Conservation (phyloP, 2,329 filamentous ascomycete genomes). For the Cercospora sp. region DNA sequence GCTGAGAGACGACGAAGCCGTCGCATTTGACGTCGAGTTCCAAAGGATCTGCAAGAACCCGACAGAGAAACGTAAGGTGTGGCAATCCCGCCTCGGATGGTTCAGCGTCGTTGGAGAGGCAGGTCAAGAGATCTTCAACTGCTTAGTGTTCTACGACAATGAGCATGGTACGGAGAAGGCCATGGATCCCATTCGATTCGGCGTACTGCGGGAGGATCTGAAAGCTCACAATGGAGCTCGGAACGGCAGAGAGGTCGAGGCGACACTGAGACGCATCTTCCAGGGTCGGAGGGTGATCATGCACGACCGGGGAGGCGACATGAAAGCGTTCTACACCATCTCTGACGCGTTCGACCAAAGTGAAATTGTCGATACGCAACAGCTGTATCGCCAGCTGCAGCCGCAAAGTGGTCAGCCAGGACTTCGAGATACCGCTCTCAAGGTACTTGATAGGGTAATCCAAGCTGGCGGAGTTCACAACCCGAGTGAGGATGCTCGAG, state of each 20-base stretch:
- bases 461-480: conserved; percentile 12
- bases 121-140: conserved; percentile 17
- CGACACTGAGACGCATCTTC: not conserved
- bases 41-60: not conserved
- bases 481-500: conserved; percentile 19
- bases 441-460: conserved; percentile 12
- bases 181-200: not conserved
- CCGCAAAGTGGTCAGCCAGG: not conserved
- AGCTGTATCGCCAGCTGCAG: not conserved
- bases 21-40: not conserved
- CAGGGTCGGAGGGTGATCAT: not conserved
- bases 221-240: not conserved
- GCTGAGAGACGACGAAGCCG: not conserved
- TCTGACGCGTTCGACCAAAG: not conserved
- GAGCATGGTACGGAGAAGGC: not conserved
- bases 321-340: not conserved
- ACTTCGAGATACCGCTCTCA: not conserved
- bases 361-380: not conserved
- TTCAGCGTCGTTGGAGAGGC: not conserved
- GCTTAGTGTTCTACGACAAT: conserved; percentile 3
- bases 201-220: not conserved
- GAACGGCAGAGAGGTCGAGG: not conserved
- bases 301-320: not conserved
- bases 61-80: not conserved
- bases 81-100: not conserved